Evolutionary conservation across 2,329 filamentous ascomycete genomes (phyloP), one percentile per base, ranked within the genome.

Genomic region (Alternaria sp.): DNA sequence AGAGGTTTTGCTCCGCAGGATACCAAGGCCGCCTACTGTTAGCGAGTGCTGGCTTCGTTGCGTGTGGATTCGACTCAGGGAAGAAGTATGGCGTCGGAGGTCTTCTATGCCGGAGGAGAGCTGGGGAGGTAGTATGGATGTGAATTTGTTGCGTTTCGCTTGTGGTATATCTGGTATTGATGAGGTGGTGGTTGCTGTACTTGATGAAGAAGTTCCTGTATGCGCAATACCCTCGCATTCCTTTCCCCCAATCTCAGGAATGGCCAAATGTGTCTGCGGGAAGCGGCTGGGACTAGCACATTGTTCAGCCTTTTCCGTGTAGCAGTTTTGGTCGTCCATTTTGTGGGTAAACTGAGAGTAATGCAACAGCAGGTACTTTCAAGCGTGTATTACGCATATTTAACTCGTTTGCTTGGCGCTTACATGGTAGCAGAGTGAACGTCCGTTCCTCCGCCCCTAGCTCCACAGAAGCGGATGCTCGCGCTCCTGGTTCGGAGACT

Each of bases 51-150:
- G 90, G 64, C 86, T 89, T 49, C 85, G 80, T 34, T 86, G 84
- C 4, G 90, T 92, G 44, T 89, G 84, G 62, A 93, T 92, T 36
- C 90, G 85, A 72, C 85, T 86, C 58, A 93, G 80, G 53, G 85
- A 88, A 8, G 89, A 91, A 17, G 86, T 85, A 65, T 91, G 85
- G 56, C 88, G 82, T 73, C 91, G 89, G 37, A 92, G 82, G 40
- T 78, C 77, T 24, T 71, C 66, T 9, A 71, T 69, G 21, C 73
- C 67, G 10, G 39, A 6, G 40, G 70, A 89, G 66, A 81, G 79
- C 62, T 87, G 83, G 4, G 89, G 91, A 5, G 86, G 82, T n/a
- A 87, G 73, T 51, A 88, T 83, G 69, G 84, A 87, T 78, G 91
- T 84, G 48, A 56, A 81, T 17, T 17, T 17, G 17, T 17, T 17